Base-by-base conservation (phyloP, 257 asterid species). In the Asclepias syriaca region DNA sequence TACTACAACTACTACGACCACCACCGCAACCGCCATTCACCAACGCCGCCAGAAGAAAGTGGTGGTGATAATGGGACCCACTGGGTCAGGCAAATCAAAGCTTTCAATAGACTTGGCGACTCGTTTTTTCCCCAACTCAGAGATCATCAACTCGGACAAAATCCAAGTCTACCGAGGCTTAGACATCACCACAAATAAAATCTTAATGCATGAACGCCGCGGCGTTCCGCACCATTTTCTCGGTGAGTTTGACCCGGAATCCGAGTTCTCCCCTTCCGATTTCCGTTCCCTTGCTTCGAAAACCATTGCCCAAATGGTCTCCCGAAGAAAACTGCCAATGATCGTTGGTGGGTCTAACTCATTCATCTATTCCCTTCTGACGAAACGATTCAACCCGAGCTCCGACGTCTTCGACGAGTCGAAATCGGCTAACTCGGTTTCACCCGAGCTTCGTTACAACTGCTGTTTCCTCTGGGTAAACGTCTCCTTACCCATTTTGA, bases 321-420 rank as follows among this genome's bases (percentile, higher is more conserved):
- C 87, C 53, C 81, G 86, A 29, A 60, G 79, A 0, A 43, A 70
- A 18, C 14, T 81, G 0, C 97, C 99, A 1, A 70, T 94, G 65
- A 1, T 92, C 76, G 99, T 87, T 29, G 99, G 99, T 3, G 98
- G 99, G 6, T 95, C 98, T 0, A 95, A 95, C 86, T 87, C 99
- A 11, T 85, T 86, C 73, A 57, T 95, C 56, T 84, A 92, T 71
- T 83, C 94, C 13, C 79, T 92, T 2, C 12, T 88, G 8, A 84
- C 92, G 0, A 71, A 74, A 27, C 74, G 77, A 40, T 90, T 80
- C 79, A 43, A 79, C 69, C 89, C 89, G 2, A 86, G 70, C 0
- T 2, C 14, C 0, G 92, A 92, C 81, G 91, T 83, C 6, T 92
- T 95, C 75, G 72, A 54, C 27, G 85, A 80, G 56, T 54, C 84